Evolutionary conservation across 1,284 basidiomycete genomes (phyloP).

Genomic region (Porogramme epimiltina): DNA sequence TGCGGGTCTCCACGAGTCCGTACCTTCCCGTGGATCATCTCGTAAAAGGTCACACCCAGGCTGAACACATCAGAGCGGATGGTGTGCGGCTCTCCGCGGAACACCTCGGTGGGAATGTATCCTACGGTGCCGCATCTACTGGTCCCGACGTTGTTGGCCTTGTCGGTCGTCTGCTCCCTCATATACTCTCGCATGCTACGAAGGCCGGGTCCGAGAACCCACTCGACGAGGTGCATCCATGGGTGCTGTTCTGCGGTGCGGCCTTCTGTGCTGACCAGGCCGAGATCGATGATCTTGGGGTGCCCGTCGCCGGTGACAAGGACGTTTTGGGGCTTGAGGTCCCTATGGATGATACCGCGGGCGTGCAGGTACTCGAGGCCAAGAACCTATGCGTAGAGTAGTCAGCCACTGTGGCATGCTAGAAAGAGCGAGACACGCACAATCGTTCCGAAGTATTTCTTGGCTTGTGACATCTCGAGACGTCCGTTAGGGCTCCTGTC

Average conservation of each 20-base stretch:
- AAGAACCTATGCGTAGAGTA: slow-evolving; percentile 41
- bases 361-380: slow-evolving; percentile 43
- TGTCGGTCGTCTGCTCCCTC: too few species aligned
- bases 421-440: slow-evolving; percentile 31
- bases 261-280: slow-evolving; percentile 59
- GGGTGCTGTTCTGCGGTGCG: slow-evolving; percentile 36
- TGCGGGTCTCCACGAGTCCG: background rate
- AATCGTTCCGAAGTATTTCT: slow-evolving; percentile 24
- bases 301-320: slow-evolving; percentile 47
- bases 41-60: slow-evolving; percentile 59
- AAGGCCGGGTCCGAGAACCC: slow-evolving; percentile 37
- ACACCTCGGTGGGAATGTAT: slow-evolving; percentile 65
- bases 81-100: slow-evolving; percentile 41
- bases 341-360: slow-evolving; percentile 37
- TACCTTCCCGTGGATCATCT: slow-evolving; percentile 49
- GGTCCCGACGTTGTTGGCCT: background rate
- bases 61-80: slow-evolving; percentile 42
- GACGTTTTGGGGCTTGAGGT: slow-evolving; percentile 57
- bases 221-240: slow-evolving; percentile 27
- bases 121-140: slow-evolving; percentile 35
- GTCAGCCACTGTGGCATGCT: slow-evolving; percentile 48
- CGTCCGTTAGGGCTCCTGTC: slow-evolving; percentile 11
- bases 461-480: slow-evolving; percentile 5
- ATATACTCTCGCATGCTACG: background rate
- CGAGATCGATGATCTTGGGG: slow-evolving; percentile 66